Evolutionary conservation across 2,329 filamentous ascomycete species (phyloP), one percentile per base, ranked within the genome.

Genomic region (Calonectria honghensis): DNA sequence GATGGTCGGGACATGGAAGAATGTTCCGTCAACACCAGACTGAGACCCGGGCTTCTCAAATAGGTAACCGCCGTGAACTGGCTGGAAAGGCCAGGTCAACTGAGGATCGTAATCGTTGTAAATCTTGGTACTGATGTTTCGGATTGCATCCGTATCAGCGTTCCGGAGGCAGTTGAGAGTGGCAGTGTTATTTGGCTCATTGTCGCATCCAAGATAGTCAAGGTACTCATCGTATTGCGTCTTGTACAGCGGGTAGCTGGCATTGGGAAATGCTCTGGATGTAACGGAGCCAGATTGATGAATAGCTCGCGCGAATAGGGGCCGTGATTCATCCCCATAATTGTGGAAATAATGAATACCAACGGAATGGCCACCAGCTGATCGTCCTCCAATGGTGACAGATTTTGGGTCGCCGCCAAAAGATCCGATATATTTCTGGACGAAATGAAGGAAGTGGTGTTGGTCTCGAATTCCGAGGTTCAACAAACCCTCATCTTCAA

Each of bases 401-500:
- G 88, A 85, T 1, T 80, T 76, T 0, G 86, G 85, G 68, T 92
- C 87, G 4, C 91, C 90, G 0, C 91, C 90, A 68, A 92, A 92
- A 2, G 85, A 80, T 2, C 81, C 77, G 67, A 92, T 90, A 73
- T 92, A 82, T 11, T 84, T 85, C 64, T 90, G 87, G 0, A 92
- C 87, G 85, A 91, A 92, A 76, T 88, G 80, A 2, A 92, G 80
- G 2, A 88, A 87, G 5, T 87, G 87, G 18, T 86, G 85, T 76
- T 91, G 89, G 73, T 92, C 90, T 3, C 89, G 83, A 0, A 92
- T 81, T 0, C 90, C 90, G 0, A 88, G 87, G 73, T 93, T 92
- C 11, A 90, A 71, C 24, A 86, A 68, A 0, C 82, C 83, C 3
- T 80, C 78, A 0, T 84, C 82, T 37, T 86, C 84, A 10, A 84